phyloP scores from a whole-genome alignment of 495 filamentous ascomycete genomes.

The Astrocystis sublimbata region DNA sequence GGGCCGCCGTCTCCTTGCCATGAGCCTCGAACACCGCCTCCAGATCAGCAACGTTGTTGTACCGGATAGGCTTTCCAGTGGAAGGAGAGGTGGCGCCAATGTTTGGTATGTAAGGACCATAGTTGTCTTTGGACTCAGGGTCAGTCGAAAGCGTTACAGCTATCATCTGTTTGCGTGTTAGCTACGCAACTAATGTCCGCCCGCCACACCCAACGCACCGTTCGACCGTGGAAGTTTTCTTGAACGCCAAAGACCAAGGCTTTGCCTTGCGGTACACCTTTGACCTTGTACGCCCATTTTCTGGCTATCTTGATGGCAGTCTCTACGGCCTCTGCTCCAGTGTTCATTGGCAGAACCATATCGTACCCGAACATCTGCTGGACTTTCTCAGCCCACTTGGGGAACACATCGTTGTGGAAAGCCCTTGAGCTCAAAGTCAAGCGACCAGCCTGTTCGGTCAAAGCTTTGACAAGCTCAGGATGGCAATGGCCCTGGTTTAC shows the following conservation, averaged over 20 bases:
- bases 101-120: slow-evolving; percentile 90
- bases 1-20: slow-evolving; percentile 83
- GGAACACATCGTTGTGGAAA: slow-evolving; percentile 99
- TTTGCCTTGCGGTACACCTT: slow-evolving; percentile 81
- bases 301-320: slow-evolving; percentile 95
- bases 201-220: slow-evolving; percentile 56
- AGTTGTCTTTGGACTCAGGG: slow-evolving; percentile 93
- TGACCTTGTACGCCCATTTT: slow-evolving; percentile 98
- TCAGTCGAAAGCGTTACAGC: slow-evolving; percentile 94
- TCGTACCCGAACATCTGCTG: slow-evolving; percentile 87
- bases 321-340: slow-evolving; percentile 97
- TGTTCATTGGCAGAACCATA: slow-evolving; percentile 99
- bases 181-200: slow-evolving; percentile 11
- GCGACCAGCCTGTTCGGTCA: slow-evolving; percentile 86
- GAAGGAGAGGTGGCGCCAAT: slow-evolving; percentile 77
- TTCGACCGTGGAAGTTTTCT: slow-evolving; percentile 97
- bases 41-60: slow-evolving; percentile 80
- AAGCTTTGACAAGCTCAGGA: slow-evolving; percentile 85
- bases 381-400: slow-evolving; percentile 90
- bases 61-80: slow-evolving; percentile 76
- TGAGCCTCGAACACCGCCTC: slow-evolving; percentile 76
- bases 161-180: slow-evolving; percentile 66
- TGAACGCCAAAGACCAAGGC: slow-evolving; percentile 80
- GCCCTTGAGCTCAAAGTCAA: slow-evolving; percentile 92
- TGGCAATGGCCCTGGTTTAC: slow-evolving; percentile 99